Base-by-base conservation (phyloP, 2,329 filamentous ascomycete genomes). In the Alternaria sp. region DNA sequence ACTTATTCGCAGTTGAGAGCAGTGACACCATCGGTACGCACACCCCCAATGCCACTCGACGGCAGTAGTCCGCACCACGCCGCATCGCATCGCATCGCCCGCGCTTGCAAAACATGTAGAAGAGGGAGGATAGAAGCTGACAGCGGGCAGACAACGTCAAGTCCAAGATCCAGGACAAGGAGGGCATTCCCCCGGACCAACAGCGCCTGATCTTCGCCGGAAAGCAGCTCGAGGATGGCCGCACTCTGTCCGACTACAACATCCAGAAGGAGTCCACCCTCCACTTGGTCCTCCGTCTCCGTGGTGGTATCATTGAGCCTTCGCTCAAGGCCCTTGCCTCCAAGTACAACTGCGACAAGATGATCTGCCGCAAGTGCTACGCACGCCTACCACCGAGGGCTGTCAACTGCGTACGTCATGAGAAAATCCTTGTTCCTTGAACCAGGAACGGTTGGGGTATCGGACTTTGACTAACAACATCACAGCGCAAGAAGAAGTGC, bases 291-390 rank as follows among this genome's bases (percentile, higher is more conserved):
- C 94, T 98, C 85, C 94, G 95, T 88, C 94, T 98, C 79, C 94
- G 95, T 89, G 95, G 95, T 89, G 95, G 95, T 89, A 95, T 98
- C 88, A 97, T 78, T 55, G 95, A 98, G 90, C 96, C 96, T 79
- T 97, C 94, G 80, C 91, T 98, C 80, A 98, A 98, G 91, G 95
- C 93, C 77, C 91, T 98, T 73, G 95, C 95, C 82, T 94, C 91
- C 88, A 97, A 97, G 90, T 98, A 96, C 90, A 98, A 99, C 91
- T 98, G 95, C 92, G 96, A 98, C 77, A 97, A 97, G 91, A 95
- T 95, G 76, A 97, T 98, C 86, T 98, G 96, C 93, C 95, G 96
- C 89, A 98, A 99, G 92, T 99, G 96, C 92, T 98, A 98, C 86
- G 88, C 88, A 73, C 94, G 95, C 84, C 93, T 98, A 72, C 95